Evolutionary conservation across 2,329 filamentous ascomycete genomes (phyloP).

Genomic region (Monosporascus sp.): DNA sequence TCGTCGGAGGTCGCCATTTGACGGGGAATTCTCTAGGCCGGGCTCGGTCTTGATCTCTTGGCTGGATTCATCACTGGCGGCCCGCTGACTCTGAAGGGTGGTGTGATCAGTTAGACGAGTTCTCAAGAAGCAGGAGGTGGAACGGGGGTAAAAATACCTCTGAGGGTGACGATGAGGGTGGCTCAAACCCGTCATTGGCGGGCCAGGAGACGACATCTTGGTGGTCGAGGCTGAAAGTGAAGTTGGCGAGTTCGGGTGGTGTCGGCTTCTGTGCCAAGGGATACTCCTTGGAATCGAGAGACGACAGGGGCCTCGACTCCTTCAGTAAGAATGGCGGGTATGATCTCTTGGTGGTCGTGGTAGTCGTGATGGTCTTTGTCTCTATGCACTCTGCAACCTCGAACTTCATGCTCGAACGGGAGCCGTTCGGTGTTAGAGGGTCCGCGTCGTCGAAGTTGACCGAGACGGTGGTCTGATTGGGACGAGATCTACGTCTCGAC

Average conservation of each 20-base stretch:
- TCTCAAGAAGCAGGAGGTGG: not conserved
- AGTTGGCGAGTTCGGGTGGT: conserved; percentile 69
- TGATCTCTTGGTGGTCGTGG: conserved; percentile 78
- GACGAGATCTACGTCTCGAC: conserved; percentile 28
- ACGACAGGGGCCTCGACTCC: conserved; percentile 62
- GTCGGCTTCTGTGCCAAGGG: conserved; percentile 80
- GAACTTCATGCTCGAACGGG: conserved; percentile 39
- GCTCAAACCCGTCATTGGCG: conserved; percentile 21
- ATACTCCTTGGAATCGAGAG: conserved; percentile 83
- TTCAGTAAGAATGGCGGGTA: conserved; percentile 82
- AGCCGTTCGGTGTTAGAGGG: conserved; percentile 29
- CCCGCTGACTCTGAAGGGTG: conserved; percentile 21
- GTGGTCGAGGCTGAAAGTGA: conserved; percentile 65
- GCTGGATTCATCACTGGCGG: conserved; percentile 15
- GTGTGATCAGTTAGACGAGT: conserved; percentile 7
- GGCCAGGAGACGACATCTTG: conserved; percentile 44
- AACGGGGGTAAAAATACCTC: conserved; percentile 1
- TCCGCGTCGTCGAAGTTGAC: conserved; percentile 42
- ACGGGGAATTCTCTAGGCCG: conserved; percentile 26
- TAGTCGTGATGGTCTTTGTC: conserved; percentile 77
- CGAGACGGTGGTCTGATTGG: conserved; percentile 37
- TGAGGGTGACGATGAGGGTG: conserved; percentile 15
- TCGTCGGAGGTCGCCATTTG: conserved; percentile 19
- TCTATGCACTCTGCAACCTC: conserved; percentile 61
- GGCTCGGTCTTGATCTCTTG: conserved; percentile 26